Conservation (phyloP, 345 rosid genomes). For the Syzygium oleosum region DNA sequence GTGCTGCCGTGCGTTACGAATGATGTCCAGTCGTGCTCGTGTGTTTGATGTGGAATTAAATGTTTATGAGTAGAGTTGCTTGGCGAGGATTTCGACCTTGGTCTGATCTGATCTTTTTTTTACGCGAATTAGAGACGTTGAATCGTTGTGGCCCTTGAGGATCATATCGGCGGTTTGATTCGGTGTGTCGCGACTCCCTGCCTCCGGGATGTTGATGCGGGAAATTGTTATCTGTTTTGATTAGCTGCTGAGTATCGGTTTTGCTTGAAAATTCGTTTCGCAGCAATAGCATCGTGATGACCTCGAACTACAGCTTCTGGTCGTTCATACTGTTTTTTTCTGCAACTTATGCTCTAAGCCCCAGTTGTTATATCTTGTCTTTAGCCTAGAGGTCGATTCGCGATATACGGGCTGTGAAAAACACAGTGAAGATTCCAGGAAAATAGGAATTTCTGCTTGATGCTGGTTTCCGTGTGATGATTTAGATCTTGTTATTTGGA, state of each 20-base stretch:
- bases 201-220: background rate
- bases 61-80: background rate
- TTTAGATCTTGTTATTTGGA: background rate
- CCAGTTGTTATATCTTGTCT: background rate
- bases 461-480: background rate
- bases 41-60: background rate
- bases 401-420: background rate
- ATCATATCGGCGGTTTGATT: background rate
- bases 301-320: background rate
- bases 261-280: background rate
- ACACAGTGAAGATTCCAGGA: background rate
- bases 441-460: background rate
- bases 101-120: background rate
- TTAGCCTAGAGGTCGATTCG: background rate
- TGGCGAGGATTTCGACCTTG: background rate
- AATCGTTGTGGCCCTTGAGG: background rate
- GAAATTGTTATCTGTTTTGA: background rate
- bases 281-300: background rate
- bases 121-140: background rate
- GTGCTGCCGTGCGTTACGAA: background rate
- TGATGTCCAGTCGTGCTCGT: background rate
- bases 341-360: background rate
- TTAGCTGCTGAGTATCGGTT: background rate
- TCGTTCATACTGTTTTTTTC: background rate
- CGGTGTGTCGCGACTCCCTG: background rate